A percentile compares a stretch with the other conserved stretches of the same genome.
These are phyloP conservation scores for Skeletonema potamos DNA, from an alignment of 108 stramenopile genomes.

Conservation along the genomic window DNA sequence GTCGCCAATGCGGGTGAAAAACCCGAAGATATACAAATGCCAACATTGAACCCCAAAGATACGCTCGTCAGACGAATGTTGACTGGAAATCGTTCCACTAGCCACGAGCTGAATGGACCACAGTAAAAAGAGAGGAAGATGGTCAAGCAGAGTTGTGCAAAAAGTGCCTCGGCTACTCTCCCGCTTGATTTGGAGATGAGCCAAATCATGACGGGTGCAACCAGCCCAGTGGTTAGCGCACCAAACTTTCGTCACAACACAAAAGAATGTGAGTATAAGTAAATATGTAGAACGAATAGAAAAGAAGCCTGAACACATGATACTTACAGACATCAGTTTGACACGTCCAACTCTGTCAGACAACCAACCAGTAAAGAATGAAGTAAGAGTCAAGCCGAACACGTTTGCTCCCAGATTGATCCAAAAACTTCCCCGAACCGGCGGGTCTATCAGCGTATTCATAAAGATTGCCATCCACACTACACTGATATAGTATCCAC, in stretches of 20 bases:
- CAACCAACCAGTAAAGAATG: conserved; percentile 39
- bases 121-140: conserved; percentile 26
- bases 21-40: conserved; percentile 33
- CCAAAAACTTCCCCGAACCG: conserved; percentile 33
- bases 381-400: conserved; percentile 14
- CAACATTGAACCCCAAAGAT: conserved; percentile 43
- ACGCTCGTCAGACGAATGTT: conserved; percentile 34
- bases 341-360: conserved; percentile 32
- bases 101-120: conserved; percentile 33
- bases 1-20: conserved; percentile 39
- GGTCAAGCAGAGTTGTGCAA: conserved; percentile 31
- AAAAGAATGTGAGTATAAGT: neutral
- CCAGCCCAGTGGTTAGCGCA: conserved; percentile 19
- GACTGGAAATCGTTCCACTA: conserved; percentile 37
- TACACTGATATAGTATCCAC: conserved; percentile 47
- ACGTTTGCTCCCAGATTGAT: conserved; percentile 35
- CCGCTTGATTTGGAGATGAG: conserved; percentile 10
- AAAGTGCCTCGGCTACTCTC: conserved; percentile 6
- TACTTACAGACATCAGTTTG: neutral
- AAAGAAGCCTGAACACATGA: neutral
- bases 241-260: neutral
- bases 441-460: conserved; percentile 25
- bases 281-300: neutral
- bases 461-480: conserved; percentile 60
- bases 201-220: conserved; percentile 8